phyloP scores from a whole-genome alignment of 768 basidiomycete genomes.

The Cystobasidium ongulense region DNA sequence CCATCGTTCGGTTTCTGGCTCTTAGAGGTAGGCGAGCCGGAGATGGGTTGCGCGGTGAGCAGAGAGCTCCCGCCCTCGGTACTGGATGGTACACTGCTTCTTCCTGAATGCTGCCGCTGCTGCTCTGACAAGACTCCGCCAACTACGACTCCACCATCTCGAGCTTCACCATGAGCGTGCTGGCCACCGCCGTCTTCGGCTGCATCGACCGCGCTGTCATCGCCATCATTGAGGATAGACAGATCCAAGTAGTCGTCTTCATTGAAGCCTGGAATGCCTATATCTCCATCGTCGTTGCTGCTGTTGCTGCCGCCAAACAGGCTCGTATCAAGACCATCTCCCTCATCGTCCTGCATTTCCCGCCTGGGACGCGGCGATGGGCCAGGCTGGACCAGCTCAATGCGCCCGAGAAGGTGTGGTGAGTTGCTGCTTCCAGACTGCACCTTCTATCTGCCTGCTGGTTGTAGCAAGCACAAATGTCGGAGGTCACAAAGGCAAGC shows the following conservation, averaged over 20 bases:
- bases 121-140: background rate
- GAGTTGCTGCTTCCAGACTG: background rate
- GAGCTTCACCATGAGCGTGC: background rate
- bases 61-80: background rate
- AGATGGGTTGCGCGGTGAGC: background rate
- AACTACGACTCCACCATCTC: background rate
- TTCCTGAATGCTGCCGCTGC: background rate
- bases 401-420: background rate
- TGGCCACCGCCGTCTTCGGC: background rate
- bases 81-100: background rate
- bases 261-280: slow-evolving; percentile 2
- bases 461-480: no score
- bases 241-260: slow-evolving; percentile 3
- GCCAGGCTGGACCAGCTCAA: background rate
- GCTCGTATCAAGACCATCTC: background rate
- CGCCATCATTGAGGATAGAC: slow-evolving; percentile 7
- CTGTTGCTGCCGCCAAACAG: background rate
- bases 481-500: no score
- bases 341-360: background rate
- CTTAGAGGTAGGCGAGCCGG: background rate
- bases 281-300: background rate
- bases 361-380: background rate
- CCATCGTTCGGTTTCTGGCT: background rate
- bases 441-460: no score
- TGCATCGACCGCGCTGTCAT: background rate